Evolutionary conservation across 1,139 yeast genomes (phyloP), one percentile per base, ranked within the genome.

Genomic region (Candida smagusa): DNA sequence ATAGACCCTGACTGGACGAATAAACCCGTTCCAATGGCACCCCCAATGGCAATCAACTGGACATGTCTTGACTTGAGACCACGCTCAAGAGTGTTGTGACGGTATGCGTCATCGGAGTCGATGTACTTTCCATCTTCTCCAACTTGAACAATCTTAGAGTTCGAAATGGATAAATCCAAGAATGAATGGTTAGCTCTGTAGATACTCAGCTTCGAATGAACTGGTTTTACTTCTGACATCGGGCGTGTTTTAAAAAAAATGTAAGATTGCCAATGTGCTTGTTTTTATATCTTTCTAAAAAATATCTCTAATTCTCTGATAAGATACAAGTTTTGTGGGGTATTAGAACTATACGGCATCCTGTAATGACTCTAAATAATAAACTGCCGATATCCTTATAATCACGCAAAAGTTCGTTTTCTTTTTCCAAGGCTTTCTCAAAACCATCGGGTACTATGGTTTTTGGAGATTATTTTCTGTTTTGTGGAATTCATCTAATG

Each of bases 1-100:
- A 72, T 67, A 9, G 69, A 56, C 36, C 81, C 79, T 5, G 76
- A 61, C 34, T 79, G 78, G 36, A 76, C 60, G 44, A 68, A 67
- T 32, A 68, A 52, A 34, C 72, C 74, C 2, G 72, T 66, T 38
- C 72, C 72, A 35, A 65, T 65, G 42, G 67, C 63, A 33, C 71
- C 72, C 36, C 70, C 70, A 32, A 65, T 50, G 12, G 69, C 70
- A 36, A 66, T 56, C 42, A 66, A 57, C 41, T 59, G 67, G 21
- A 63, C 65, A 41, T 65, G 71, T 48, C 72, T 57, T 22, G 65
- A 51, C 48, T 64, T 63, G 36, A 67, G 51, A 4, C 71, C 72
- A 52, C 70, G 55, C 31, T 62, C 59, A 42, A 65, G 58, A 11
- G 48, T 33, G 19, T 50, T 45, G 8, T 33, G 33, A 19, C 50